Conservation (phyloP, 148 eudicot genomes). For the Vaccinium vitisidaea region DNA sequence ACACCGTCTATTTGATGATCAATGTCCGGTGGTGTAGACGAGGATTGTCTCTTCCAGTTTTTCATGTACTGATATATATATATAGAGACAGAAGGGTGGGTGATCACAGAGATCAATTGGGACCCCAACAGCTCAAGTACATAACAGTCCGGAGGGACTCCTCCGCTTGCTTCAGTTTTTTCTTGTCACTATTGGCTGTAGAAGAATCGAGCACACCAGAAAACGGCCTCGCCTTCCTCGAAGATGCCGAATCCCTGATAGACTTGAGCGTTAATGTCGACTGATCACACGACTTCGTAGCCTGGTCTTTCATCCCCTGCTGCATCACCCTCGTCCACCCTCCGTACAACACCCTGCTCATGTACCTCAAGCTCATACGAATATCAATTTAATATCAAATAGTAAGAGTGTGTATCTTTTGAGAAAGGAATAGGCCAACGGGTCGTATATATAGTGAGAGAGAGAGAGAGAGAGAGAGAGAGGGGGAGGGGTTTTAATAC, state of each 20-base stretch:
- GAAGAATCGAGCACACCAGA: conserved; percentile 18
- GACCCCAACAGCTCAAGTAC: conserved; percentile 57
- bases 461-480: too few relatives aligned
- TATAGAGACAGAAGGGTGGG: too few relatives aligned
- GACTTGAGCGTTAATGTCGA: not conserved
- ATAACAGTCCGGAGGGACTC: conserved; percentile 41
- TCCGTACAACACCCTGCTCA: conserved; percentile 16
- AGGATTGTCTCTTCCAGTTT: too few relatives aligned
- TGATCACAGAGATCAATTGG: conserved; percentile 13
- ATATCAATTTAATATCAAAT: too few relatives aligned
- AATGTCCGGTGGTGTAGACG: too few relatives aligned
- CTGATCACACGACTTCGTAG: conserved; percentile 5
- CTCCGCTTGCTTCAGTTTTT: conserved; percentile 26
- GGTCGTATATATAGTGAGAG: too few relatives aligned
- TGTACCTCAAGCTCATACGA: conserved; percentile 10
- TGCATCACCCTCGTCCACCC: conserved; percentile 13
- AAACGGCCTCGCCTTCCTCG: conserved; percentile 11
- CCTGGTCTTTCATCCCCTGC: conserved; percentile 22
- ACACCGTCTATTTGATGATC: too few relatives aligned
- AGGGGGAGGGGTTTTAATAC: too few relatives aligned
- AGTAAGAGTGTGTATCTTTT: not conserved
- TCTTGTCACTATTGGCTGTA: not conserved
- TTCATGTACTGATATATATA: too few relatives aligned
- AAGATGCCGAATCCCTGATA: conserved; percentile 9
- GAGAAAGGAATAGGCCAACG: too few relatives aligned